These are phyloP conservation scores for Taxillus chinensis DNA, from an alignment of 164 flowering plant species.

Conservation along the genomic window DNA sequence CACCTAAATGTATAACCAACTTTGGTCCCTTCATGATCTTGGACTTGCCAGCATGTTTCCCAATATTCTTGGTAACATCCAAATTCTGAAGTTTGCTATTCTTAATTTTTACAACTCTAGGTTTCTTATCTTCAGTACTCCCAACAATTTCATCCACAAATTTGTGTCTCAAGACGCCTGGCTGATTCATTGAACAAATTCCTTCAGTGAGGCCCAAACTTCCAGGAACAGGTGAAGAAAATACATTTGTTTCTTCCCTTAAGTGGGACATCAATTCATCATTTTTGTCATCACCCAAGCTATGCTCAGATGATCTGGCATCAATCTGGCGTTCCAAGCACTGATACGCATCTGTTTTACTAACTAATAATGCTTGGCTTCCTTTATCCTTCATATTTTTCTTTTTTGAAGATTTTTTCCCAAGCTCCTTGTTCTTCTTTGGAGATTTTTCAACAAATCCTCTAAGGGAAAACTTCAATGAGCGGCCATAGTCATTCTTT, in stretches of 20 bases:
- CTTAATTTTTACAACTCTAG: slow-evolving; percentile 36
- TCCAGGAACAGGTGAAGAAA: slow-evolving; percentile 32
- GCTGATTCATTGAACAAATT: slow-evolving; percentile 39
- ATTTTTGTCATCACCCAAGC: slow-evolving; percentile 28
- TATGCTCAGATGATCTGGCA: slow-evolving; percentile 23
- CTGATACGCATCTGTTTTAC: slow-evolving; percentile 22
- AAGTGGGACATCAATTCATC: slow-evolving; percentile 27
- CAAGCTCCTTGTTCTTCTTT: slow-evolving; percentile 53
- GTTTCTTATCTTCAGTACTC: slow-evolving; percentile 27
- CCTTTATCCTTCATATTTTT: slow-evolving; percentile 55
- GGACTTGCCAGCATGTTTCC: slow-evolving; percentile 32
- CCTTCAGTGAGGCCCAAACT: slow-evolving; percentile 28
- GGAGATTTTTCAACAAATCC: slow-evolving; percentile 59
- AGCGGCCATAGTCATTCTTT: slow-evolving; percentile 56
- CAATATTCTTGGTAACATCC: slow-evolving; percentile 33
- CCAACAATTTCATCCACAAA: slow-evolving; percentile 37
- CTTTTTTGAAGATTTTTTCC: slow-evolving; percentile 50
- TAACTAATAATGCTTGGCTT: slow-evolving; percentile 16
- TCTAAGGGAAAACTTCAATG: slow-evolving; percentile 69
- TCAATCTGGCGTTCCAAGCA: slow-evolving; percentile 30
- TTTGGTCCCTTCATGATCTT: slow-evolving; percentile 61
- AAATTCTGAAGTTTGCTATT: slow-evolving; percentile 28
- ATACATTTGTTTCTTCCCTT: slow-evolving; percentile 22
- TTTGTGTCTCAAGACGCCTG: slow-evolving; percentile 40
- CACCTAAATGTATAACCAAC: slow-evolving; percentile 81